Conservation (phyloP, 2,329 filamentous ascomycete genomes). For the Zopfia rhizophila region DNA sequence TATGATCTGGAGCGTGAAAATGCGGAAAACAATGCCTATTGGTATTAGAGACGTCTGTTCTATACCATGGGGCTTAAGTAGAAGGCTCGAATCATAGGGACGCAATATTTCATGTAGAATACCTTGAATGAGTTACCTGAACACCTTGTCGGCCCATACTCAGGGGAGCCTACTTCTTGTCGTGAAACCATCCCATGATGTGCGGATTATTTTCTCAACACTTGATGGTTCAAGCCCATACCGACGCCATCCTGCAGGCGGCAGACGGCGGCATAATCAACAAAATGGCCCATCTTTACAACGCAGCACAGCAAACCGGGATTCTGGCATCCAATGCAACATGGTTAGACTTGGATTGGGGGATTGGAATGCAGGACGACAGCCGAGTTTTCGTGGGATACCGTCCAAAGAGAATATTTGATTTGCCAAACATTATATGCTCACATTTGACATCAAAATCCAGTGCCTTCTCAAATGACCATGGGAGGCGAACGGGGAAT, state of each 20-base stretch:
- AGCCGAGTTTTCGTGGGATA: slow-evolving; percentile 1
- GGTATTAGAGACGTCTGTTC: too few species aligned
- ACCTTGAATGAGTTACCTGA: background rate
- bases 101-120: background rate
- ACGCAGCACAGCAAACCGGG: slow-evolving; percentile 13
- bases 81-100: too few species aligned
- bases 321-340: background rate
- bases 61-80: too few species aligned
- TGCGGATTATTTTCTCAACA: slow-evolving; percentile 7
- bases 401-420: background rate
- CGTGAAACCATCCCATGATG: slow-evolving; percentile 2
- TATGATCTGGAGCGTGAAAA: too few species aligned
- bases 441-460: slow-evolving; percentile 12
- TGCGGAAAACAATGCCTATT: too few species aligned
- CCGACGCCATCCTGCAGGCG: slow-evolving; percentile 4
- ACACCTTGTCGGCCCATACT: background rate
- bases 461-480: background rate
- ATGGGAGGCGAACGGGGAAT: too few species aligned
- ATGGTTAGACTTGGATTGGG: slow-evolving; percentile 19
- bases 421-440: slow-evolving; percentile 1
- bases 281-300: slow-evolving; percentile 13
- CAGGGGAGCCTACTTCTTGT: slow-evolving; percentile 1
- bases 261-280: slow-evolving; percentile 7
- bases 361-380: slow-evolving; percentile 10
- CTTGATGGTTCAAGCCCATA: background rate